A percentile compares a stretch with the other conserved stretches of the same genome.
Conservation (phyloP, 805 yeast genomes). For the Kuraishia ogatae region DNA sequence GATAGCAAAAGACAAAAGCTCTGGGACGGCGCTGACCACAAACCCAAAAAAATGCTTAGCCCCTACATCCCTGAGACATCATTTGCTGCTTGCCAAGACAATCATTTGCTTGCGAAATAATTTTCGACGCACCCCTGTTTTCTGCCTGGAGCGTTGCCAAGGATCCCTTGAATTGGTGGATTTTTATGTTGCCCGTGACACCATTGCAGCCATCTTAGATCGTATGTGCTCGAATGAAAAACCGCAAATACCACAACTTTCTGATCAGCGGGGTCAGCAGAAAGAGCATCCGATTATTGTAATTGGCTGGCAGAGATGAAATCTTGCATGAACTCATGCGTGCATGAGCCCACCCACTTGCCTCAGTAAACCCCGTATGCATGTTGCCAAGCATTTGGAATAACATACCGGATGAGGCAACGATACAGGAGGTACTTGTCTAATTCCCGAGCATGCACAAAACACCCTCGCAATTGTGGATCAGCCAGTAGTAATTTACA, state of each 20-base stretch:
- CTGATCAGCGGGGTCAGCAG: neutral
- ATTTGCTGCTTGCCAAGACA: neutral
- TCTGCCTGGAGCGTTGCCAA: neutral
- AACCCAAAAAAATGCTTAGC: neutral
- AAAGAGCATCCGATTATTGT: neutral
- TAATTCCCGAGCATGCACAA: neutral
- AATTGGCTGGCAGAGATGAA: neutral
- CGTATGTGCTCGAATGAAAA: neutral
- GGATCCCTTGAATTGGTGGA: neutral
- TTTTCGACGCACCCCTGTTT: neutral
- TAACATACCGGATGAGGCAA: neutral
- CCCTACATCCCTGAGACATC: neutral
- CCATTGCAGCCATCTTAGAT: neutral
- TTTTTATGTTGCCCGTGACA: no score
- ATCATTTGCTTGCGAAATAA: neutral
- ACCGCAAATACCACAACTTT: no score
- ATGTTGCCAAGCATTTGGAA: neutral
- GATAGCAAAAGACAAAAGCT: no score
- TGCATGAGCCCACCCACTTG: neutral
- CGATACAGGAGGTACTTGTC: neutral
- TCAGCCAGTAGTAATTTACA: neutral
- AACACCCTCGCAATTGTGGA: neutral
- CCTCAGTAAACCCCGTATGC: neutral
- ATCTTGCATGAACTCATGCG: neutral
- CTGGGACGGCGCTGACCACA: neutral